A percentile compares a stretch with the other conserved stretches of the same genome.
phyloP scores from a whole-genome alignment of 148 eudicot species.

The Cornus florida region DNA sequence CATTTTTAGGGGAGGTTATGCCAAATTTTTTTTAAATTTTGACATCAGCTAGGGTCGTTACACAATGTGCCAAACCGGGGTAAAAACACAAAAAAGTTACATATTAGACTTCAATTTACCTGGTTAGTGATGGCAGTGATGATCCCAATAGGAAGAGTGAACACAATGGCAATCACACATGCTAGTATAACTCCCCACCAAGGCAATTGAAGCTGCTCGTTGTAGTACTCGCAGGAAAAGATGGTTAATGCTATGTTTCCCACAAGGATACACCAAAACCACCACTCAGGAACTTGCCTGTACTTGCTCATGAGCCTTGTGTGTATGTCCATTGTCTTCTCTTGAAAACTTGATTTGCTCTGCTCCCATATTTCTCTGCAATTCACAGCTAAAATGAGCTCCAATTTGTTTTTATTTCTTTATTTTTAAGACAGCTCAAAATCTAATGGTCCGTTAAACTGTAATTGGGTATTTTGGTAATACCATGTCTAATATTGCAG shows the following conservation, averaged over 20 bases:
- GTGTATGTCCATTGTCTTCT: conserved; percentile 80
- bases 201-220: conserved; percentile 89
- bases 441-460: too few relatives aligned
- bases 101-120: conserved; percentile 28
- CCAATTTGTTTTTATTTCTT: too few relatives aligned
- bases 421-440: too few relatives aligned
- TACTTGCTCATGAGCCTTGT: conserved; percentile 86
- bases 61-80: too few relatives aligned
- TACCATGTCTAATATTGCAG: too few relatives aligned
- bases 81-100: neutral
- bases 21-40: too few relatives aligned
- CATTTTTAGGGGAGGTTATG: too few relatives aligned
- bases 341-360: conserved; percentile 80
- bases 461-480: too few relatives aligned
- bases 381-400: neutral
- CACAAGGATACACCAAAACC: conserved; percentile 91
- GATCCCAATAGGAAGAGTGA: conserved; percentile 95
- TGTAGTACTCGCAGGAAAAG: conserved; percentile 91
- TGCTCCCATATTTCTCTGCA: conserved; percentile 95
- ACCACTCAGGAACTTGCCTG: conserved; percentile 88
- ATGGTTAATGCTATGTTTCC: conserved; percentile 61
- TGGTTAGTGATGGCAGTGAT: conserved; percentile 95
- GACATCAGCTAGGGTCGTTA: too few relatives aligned
- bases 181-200: conserved; percentile 99
- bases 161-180: conserved; percentile 83